Evolutionary conservation across 805 yeast species (phyloP), one percentile per base, ranked within the genome.

Genomic region (Pichia deserticola): DNA sequence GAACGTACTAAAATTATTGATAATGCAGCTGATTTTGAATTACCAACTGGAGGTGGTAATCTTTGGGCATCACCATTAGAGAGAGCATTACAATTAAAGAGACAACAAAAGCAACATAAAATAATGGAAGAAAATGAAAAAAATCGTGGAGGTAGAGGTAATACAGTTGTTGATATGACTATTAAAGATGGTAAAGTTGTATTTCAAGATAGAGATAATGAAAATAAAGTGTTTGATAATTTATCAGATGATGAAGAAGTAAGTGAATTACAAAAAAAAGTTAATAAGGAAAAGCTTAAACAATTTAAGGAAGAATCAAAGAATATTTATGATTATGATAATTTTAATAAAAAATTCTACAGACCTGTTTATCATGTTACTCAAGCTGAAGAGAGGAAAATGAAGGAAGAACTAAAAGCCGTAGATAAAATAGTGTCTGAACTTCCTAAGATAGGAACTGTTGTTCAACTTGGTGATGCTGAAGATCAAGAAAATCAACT

Each of bases 1-100:
- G 95, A 89, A 63, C 75, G 99, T 63, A 93, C 99, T 0, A 81
- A 79, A 57, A 89, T 93, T 54, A 90, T 95, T 38, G 99, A 93
- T 63, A 84, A 88, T 61, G 97, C 95, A 0, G 80, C 95, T 5
- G 99, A 93, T 63, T 88, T 78, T 62, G 95, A 87, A 45, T 66
- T 83, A 49, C 70, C 76, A 13, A 68, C 74, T 36, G 67, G 76
- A 0, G 42, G 55, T 6, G 74, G 73, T 34, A 84, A 79, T 56
- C 70, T 84, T 54, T 93, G 99, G 98, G 82, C 95, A 0, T 83
- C 96, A 1, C 82, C 84, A 0, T 75, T 83, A 47, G 97, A 95
- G 58, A 78, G 93, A 57, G 97, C 97, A 0, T 70, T 89, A 50
- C 89, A 87, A 62, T 69, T 93, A 58, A 89, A 89, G 63, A 81